Base-by-base conservation (phyloP, 2,329 filamentous ascomycete genomes). In the Ascochyta fabae region DNA sequence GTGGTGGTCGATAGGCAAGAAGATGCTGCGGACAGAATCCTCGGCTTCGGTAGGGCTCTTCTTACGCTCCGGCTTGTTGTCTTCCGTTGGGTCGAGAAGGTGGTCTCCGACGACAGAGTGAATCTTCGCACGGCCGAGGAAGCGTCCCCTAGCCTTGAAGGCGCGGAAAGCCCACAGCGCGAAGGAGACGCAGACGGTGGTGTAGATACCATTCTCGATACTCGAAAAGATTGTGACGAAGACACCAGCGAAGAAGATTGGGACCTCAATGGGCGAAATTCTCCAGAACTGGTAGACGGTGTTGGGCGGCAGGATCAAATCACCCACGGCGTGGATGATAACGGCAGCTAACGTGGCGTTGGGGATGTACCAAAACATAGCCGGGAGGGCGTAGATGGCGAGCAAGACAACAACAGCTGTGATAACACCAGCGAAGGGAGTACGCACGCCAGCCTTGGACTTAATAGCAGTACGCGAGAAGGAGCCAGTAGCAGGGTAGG, bases 381-480 rank as follows among this genome's bases (percentile, higher is more conserved):
- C 86, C 0, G 94, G 88, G 44, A 98, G 80, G 10, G 91, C 90
- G 69, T 97, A 98, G 60, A 96, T 91, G 33, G 95, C 93, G 8
- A 98, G 80, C 0, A 98, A 83, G 4, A 98, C 94, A 13, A 98
- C 84, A 13, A 90, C 49, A 0, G 90, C 93, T 7, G 93, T 97
- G 61, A 98, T 90, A 38, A 96, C 84, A 77, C 95, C 94, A 15
- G 91, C 92, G 51, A 96, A 87, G 1, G 94, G 94, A 0, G 93
- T 97, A 23, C 92, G 87, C 4, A 97, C 94, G 69, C 95, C 95
- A 45, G 95, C 93, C 77, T 98, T 98, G 4, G 94, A 95, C 77
- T 97, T 96, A 78, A 98, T 97, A 48, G 95, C 94, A 26, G 95
- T 98, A 58, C 95, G 88, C 33, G 91, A 96, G 81, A 98, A 98